Conservation (phyloP, 768 basidiomycete genomes). For the Strobilomyces dryophilus region DNA sequence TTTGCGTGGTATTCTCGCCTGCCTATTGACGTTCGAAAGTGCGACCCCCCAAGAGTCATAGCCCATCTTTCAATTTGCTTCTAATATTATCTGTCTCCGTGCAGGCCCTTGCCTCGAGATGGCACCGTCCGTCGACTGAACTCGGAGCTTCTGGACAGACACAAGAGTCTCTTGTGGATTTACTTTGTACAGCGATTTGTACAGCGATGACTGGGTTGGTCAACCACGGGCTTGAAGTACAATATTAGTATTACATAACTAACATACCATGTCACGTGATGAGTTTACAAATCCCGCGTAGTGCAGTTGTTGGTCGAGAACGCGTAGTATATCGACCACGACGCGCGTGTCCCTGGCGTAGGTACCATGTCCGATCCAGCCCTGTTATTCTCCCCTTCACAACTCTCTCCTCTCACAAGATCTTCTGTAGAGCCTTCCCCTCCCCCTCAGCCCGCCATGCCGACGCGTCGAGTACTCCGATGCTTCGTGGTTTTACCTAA, state of each 20-base stretch:
- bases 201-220: constrained; percentile 75
- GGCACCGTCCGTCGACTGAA: constrained; percentile 58
- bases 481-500: constrained; percentile 38
- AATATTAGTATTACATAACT: constrained; percentile 7
- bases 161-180: constrained; percentile 40
- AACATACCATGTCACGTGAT: not conserved
- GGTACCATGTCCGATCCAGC: constrained; percentile 20
- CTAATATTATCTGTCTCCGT: constrained; percentile 38
- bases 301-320: not conserved
- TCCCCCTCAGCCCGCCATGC: not conserved
- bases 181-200: constrained; percentile 50
- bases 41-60: constrained; percentile 35
- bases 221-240: constrained; percentile 48
- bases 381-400: constrained; percentile 14
- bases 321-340: constrained; percentile 9
- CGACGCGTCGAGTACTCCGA: constrained; percentile 7
- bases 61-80: constrained; percentile 40
- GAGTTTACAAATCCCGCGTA: constrained; percentile 11
- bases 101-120: constrained; percentile 41
- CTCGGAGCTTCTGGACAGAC: constrained; percentile 35
- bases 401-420: constrained; percentile 12
- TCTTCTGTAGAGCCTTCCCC: constrained; percentile 11
- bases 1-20: constrained; percentile 36
- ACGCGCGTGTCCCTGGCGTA: constrained; percentile 5
- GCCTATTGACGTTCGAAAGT: constrained; percentile 28